Base-by-base conservation (phyloP, 208 protist genomes). In the Crithidia expoeki region DNA sequence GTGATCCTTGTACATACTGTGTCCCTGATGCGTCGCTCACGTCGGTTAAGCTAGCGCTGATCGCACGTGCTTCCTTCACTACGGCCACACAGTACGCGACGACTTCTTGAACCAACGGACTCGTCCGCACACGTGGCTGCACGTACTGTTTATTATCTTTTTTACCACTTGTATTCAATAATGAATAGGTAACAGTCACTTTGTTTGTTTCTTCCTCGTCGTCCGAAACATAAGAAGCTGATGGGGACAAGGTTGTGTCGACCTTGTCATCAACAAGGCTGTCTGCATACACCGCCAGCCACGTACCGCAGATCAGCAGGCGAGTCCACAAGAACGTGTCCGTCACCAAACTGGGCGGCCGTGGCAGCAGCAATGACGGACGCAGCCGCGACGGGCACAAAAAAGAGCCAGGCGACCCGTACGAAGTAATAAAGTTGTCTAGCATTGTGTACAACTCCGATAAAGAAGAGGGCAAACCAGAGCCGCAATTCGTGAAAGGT, bases 221-320 rank as follows among this genome's bases (percentile, higher is more conserved):
- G 16, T 67, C 50, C 4, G 3, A 12, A 42, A 14, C 21, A 6
- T 21, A 7, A 17, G 53, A 42, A 9, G 27, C 34, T 6, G 53
- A 42, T 3, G 56, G 27, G 14, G 36, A 47, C 1, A 46, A 36
- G 6, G 46, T 10, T 40, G 36, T 40, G 36, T 40, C 36, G 59
- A 27, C 28, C 2, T 44, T 36, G 36, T 50, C 32, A 33, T 64
- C 57, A 0, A 71, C 23, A 23, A 81, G 68, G 27, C 58, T 50
- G 28, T 86, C 80, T 4, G 71, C 76, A 60, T 88, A 82, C 36
- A 79, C 71, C 6, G 59, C 56, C 19, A 92, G 67, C 89, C 89
- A 94, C 50, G 84, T 53, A 44, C 76, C 79, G 47, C 81, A 84
- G 23, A 92, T 72, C 27, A 94, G 68, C 68, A 94, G 65, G 2